phyloP scores from a whole-genome alignment of 345 rosid species.

The Euphorbia lathyris region DNA sequence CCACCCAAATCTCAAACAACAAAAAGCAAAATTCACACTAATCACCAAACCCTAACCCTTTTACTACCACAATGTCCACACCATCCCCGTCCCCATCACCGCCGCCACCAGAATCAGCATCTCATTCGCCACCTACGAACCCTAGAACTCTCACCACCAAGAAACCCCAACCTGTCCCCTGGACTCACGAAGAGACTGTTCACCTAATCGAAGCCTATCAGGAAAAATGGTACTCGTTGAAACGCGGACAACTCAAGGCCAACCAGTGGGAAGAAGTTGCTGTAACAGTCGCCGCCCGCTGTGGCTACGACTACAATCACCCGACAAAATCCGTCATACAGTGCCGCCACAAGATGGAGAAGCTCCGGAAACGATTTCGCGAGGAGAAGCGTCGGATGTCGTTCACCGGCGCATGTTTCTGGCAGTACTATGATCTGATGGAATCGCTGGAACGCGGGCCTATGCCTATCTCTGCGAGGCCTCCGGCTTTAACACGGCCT shows the following conservation, averaged over 20 bases:
- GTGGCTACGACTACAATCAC: conserved; percentile 48
- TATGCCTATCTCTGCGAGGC: conserved; percentile 52
- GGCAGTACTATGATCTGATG: conserved; percentile 70
- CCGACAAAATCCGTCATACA: conserved; percentile 49
- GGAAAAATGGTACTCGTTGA: conserved; percentile 62
- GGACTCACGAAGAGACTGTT: conserved; percentile 72
- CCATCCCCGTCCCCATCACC: conserved; percentile 16
- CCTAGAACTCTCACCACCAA: conserved; percentile 9
- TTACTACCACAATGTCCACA: conserved; percentile 7
- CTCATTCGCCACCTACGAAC: conserved; percentile 17
- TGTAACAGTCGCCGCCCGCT: conserved; percentile 53
- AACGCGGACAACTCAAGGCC: conserved; percentile 63
- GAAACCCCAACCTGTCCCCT: conserved; percentile 59
- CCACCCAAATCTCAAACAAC: neutral
- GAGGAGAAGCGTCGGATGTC: conserved; percentile 45
- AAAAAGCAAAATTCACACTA: neutral
- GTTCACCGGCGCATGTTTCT: conserved; percentile 27
- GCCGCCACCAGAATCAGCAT: conserved; percentile 4
- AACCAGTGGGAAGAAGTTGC: conserved; percentile 77
- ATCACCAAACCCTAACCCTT: neutral
- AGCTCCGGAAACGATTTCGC: conserved; percentile 67
- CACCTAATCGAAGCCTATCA: conserved; percentile 61
- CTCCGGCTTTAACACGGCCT: conserved; percentile 34
- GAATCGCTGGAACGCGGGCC: conserved; percentile 67
- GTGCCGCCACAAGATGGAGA: conserved; percentile 90